Evolutionary conservation across 495 filamentous ascomycete genomes (phyloP), one percentile per base, ranked within the genome.

Genomic region (Pyrenopolyporus hunteri): DNA sequence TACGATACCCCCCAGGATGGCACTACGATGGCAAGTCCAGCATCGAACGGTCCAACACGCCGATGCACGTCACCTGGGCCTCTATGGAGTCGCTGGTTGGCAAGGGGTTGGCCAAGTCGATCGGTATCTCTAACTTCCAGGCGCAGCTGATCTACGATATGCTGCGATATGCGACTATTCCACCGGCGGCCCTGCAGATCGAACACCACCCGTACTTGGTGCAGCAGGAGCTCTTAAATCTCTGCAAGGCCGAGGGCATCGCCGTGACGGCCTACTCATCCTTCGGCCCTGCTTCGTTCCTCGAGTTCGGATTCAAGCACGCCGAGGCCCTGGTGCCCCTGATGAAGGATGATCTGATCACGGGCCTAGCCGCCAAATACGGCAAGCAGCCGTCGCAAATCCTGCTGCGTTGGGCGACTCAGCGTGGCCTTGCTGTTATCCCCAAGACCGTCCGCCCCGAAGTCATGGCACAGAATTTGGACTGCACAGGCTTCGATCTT

Each of bases 141-240:
- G 86, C 85, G 36, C 82, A 89, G 70, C 80, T 95, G 55, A 72
- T 98, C 67, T 85, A 93, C 73, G 93, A 97, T 73, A 77, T 96
- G 60, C 82, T 96, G 64, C 85, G 90, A 45, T 94, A 95, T 76
- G 91, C 91, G 33, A 85, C 83, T 59, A 83, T 92, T 72, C 82
- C 78, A 29, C 92, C 91, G 9, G 85, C 90, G 14, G 88, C 88
- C 33, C 87, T 97, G 31, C 93, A 98, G 82, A 89, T 98, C 78
- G 93, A 97, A 82, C 93, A 96, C 79, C 93, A 98, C 81, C 93
- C 93, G n/a, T 97, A 92, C 85, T 85, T 97, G 56, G 86, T 87
- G 33, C 93, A 97, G 82, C 77, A 78, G 60, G 83, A 85, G 26
- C 84, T 97, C 37, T 73, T 97, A 53, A 78, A 86, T 64, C 87